Evolutionary conservation across 106 monocot genomes (phyloP), one percentile per base, ranked within the genome.

Genomic region (Acorus gramineus): DNA sequence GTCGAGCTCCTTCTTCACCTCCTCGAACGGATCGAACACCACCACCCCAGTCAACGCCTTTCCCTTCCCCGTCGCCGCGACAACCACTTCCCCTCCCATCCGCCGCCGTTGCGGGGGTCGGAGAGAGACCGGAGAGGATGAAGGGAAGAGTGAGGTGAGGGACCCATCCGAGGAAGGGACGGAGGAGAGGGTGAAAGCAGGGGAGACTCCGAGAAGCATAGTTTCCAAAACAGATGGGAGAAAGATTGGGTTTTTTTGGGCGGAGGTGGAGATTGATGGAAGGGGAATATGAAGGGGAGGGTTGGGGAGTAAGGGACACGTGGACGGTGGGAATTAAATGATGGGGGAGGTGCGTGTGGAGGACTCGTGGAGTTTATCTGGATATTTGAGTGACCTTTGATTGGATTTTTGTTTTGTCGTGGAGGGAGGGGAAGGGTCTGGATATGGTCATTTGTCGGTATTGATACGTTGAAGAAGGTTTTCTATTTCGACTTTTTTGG

Each of bases 11-110:
- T 69, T 64, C 86, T 84, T 83, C 44, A 91, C 67, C 81, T 91
- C 90, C 80, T 79, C 89, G 43, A 91, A 91, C 5, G 91, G 86
- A 71, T 86, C 79, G 60, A 91, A 91, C 52, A 84, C 8, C 4
- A 84, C 8, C 4, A 84, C 69, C 2, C 80, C 84, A 11, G 80
- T 77, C 8, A 77, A 56, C 9, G 57, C 56, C 4, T 42, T 54
- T 5, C 14, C 50, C 6, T 14, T 10, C 8, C n/a, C 5, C 4
- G 52, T 53, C 3, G 59, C 67, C 42, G 65, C 42, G 11, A 60
- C 59, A 6, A 59, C 64, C 3, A 28, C 65, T 6, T 44, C 52
- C 3, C 44, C 48, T 7, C n/a, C 60, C 12, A 14, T 11, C 52
- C 5, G 43, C 58, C 55, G 49, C 62, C 47, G n/a, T 3, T 2